Base-by-base conservation (phyloP, 805 yeast species). In the Lachancea cidri region DNA sequence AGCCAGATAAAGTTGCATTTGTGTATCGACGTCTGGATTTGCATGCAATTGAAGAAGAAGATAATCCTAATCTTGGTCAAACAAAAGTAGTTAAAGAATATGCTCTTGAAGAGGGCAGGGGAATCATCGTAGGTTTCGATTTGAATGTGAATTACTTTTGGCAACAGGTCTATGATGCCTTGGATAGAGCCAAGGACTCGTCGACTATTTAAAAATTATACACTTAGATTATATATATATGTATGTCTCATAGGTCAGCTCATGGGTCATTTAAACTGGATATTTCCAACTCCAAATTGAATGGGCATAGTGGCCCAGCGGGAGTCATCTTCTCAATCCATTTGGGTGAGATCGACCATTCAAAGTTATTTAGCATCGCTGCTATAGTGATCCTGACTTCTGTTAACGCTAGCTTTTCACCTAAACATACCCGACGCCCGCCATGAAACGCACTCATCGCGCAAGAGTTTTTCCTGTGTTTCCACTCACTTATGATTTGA, bases 241-340 rank as follows among this genome's bases (percentile, higher is more conserved):
- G n/a, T n/a, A n/a, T n/a, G n/a, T n/a, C n/a, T n/a, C n/a, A n/a
- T n/a, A n/a, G n/a, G n/a, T n/a, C n/a, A 22, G 27, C 9, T 22
- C 27, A 22, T 22, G 32, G n/a, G 13, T 17, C 35, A 6, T 15
- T 32, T 8, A 25, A 33, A n/a, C 14, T 22, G 27, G 47, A 35
- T 33, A 65, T 55, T 7, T 42, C 38, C 16, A 68, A 39, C 34
- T 55, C 53, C 22, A 76, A 53, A 45, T 58, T 58, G 7, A 64
- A 43, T 0, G 83, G 83, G 43, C 74, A 64, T 16, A 77, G 60
- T 1, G 83, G 83, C 0, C 83, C 83, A 2, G 77, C 79, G 1
- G 79, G 74, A 3, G 83, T 77, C 38, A 77, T 39, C 48, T 55
- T 66, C 13, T 74, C 78, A 3, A 50, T 45, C 82, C 82, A 77